Evolutionary conservation across 768 basidiomycete species (phyloP).

Genomic region (Termitomyces sp.): DNA sequence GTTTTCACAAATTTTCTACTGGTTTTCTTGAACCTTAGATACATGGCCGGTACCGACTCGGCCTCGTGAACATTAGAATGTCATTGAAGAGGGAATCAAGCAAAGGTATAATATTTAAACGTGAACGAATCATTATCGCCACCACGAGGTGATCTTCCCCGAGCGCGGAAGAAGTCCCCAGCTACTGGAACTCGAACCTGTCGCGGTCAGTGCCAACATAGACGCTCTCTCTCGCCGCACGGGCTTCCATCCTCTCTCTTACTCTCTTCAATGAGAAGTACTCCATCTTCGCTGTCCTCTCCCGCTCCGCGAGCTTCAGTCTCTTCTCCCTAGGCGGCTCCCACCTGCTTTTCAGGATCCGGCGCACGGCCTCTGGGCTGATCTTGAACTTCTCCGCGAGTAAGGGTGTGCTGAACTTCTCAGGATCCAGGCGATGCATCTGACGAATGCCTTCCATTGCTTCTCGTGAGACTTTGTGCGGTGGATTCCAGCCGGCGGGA

Average conservation of each 20-base stretch:
- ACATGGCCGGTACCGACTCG: constrained; percentile 6
- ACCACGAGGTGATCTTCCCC: constrained; percentile 10
- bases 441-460: constrained; percentile 79
- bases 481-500: constrained; percentile 72
- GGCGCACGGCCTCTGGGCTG: constrained; percentile 73
- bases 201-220: constrained; percentile 17
- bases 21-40: neutral
- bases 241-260: constrained; percentile 38
- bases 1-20: neutral
- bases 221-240: constrained; percentile 23
- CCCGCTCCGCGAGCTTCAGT: constrained; percentile 41
- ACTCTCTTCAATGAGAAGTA: constrained; percentile 30
- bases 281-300: constrained; percentile 39
- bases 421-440: constrained; percentile 59
- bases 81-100: neutral
- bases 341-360: constrained; percentile 77
- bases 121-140: constrained; percentile 3
- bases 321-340: constrained; percentile 51
- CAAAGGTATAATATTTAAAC: constrained; percentile 2
- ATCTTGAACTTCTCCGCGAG: constrained; percentile 77
- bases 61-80: neutral
- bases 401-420: constrained; percentile 55
- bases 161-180: constrained; percentile 11
- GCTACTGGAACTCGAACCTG: constrained; percentile 36
- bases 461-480: constrained; percentile 73